phyloP scores from a whole-genome alignment of 306 rosid species.

The Citrullus mucosospermus region DNA sequence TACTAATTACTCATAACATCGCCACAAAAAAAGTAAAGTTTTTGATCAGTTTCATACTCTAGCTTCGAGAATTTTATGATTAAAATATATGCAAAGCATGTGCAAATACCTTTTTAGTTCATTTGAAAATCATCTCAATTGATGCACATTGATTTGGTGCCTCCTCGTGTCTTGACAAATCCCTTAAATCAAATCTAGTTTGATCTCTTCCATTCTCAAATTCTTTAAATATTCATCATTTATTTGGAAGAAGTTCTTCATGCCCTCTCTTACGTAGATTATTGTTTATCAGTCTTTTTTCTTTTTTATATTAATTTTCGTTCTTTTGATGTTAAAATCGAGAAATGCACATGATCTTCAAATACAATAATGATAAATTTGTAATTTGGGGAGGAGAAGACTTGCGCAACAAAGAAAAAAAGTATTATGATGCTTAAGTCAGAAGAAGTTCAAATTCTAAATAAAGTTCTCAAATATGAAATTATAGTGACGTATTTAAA shows the following conservation, averaged over 20 bases:
- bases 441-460: too few species aligned
- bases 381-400: too few species aligned
- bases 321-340: too few species aligned
- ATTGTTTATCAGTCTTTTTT: too few species aligned
- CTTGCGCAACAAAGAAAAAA: too few species aligned
- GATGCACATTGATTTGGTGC: constrained; percentile 3
- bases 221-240: background rate
- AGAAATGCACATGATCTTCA: too few species aligned
- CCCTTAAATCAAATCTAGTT: background rate
- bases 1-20: too few species aligned
- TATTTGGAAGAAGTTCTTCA: background rate
- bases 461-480: too few species aligned
- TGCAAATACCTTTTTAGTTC: background rate
- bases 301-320: too few species aligned
- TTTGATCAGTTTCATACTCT: background rate
- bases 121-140: background rate
- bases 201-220: background rate
- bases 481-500: too few species aligned
- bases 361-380: too few species aligned
- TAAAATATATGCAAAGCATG: background rate
- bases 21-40: background rate
- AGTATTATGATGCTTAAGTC: too few species aligned
- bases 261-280: background rate
- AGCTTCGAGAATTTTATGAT: background rate
- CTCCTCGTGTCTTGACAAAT: background rate